A percentile compares a stretch with the other conserved stretches of the same genome.
phyloP scores from a whole-genome alignment of 2,329 filamentous ascomycete species.

The Gnomoniopsis sp. region DNA sequence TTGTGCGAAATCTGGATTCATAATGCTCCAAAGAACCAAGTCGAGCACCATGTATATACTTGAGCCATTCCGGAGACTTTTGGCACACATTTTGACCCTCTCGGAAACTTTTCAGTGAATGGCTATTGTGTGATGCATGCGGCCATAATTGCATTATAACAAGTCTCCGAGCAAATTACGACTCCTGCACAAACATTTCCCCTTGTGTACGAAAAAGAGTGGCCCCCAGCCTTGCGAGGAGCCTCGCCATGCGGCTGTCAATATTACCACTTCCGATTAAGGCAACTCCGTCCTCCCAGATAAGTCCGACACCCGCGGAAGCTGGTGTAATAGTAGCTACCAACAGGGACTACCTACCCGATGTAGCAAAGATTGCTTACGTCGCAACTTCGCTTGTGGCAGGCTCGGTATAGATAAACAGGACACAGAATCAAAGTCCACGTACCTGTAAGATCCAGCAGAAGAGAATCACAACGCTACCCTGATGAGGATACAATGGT shows the following conservation, averaged over 20 bases:
- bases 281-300: background rate
- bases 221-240: constrained; percentile 4
- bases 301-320: too few relatives aligned
- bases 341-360: too few relatives aligned
- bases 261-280: background rate
- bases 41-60: background rate
- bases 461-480: too few relatives aligned
- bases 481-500: background rate
- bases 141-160: background rate
- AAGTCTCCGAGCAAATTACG: constrained; percentile 1
- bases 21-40: too few relatives aligned
- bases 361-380: background rate
- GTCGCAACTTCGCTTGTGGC: background rate
- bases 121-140: background rate
- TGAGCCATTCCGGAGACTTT: background rate
- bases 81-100: background rate
- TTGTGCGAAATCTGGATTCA: background rate
- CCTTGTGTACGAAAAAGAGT: background rate
- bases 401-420: background rate
- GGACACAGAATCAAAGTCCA: background rate
- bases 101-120: constrained; percentile 11
- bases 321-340: too few relatives aligned
- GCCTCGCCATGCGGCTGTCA: background rate
- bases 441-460: background rate
- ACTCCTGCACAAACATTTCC: background rate